These are phyloP conservation scores for Halophytophthora polymorphica DNA, from an alignment of 352 stramenopile genomes.

Conservation along the genomic window DNA sequence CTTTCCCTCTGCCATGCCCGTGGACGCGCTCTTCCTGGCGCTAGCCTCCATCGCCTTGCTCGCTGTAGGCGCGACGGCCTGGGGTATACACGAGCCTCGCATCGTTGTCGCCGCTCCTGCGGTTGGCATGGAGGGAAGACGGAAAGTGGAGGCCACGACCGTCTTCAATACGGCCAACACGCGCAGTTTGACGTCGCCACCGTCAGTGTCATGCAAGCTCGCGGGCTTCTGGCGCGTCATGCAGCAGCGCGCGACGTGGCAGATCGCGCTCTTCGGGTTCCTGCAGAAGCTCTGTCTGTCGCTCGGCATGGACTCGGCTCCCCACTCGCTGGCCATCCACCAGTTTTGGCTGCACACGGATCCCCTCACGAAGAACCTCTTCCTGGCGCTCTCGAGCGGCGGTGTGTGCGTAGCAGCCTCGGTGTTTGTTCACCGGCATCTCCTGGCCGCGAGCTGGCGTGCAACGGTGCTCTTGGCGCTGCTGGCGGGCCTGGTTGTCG, in stretches of 20 bases:
- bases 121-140: neutral
- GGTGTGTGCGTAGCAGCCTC: constrained; percentile 53
- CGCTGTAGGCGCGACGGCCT: constrained; percentile 34
- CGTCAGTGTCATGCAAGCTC: constrained; percentile 23
- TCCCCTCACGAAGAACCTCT: constrained; percentile 58
- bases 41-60: constrained; percentile 29
- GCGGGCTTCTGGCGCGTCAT: constrained; percentile 53
- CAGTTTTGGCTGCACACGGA: constrained; percentile 62
- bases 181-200: constrained; percentile 11
- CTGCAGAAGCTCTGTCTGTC: constrained; percentile 53
- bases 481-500: constrained; percentile 34
- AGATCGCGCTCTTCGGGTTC: constrained; percentile 70
- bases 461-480: constrained; percentile 47
- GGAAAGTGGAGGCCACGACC: neutral
- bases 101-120: neutral
- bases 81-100: constrained; percentile 32
- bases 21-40: constrained; percentile 36
- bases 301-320: constrained; percentile 52
- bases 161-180: neutral
- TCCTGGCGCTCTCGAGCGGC: constrained; percentile 46
- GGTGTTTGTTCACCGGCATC: constrained; percentile 47
- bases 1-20: constrained; percentile 45
- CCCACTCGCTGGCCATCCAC: constrained; percentile 46
- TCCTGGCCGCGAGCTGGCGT: constrained; percentile 65
- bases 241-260: constrained; percentile 62